Conservation (phyloP, 2,329 filamentous ascomycete species). For the Fusarium albosuccineum region DNA sequence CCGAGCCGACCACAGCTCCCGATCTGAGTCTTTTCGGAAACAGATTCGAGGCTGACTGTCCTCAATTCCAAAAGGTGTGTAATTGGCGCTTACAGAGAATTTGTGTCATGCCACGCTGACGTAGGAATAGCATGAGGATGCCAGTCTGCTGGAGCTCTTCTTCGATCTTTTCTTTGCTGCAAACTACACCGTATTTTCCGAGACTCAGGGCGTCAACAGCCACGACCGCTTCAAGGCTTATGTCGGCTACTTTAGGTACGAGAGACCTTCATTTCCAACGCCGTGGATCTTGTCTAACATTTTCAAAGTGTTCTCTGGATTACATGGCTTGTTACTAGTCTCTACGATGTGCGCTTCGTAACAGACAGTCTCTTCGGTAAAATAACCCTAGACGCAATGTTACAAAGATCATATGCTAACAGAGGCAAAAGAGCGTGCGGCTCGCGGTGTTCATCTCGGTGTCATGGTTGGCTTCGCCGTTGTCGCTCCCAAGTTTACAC, state of each 20-base stretch:
- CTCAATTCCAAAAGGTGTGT: slow-evolving; percentile 45
- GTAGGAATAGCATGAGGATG: slow-evolving; percentile 49
- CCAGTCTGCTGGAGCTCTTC: slow-evolving; percentile 54
- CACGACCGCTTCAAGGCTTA: slow-evolving; percentile 51
- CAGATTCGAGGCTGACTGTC: slow-evolving; percentile 39
- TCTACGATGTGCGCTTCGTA: slow-evolving; percentile 76
- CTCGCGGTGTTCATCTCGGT: slow-evolving; percentile 71
- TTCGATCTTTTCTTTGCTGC: slow-evolving; percentile 63
- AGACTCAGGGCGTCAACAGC: slow-evolving; percentile 50
- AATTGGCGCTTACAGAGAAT: background rate
- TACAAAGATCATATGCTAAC: background rate
- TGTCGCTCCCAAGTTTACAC: slow-evolving; percentile 63
- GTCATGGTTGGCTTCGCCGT: slow-evolving; percentile 76
- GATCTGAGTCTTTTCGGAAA: slow-evolving; percentile 44
- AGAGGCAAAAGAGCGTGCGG: slow-evolving; percentile 59
- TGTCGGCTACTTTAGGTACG: slow-evolving; percentile 53
- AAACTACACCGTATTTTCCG: slow-evolving; percentile 71
- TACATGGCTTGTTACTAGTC: slow-evolving; percentile 74
- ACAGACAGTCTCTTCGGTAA: slow-evolving; percentile 71
- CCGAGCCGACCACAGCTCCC: slow-evolving; percentile 14
- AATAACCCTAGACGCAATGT: background rate
- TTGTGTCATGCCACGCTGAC: background rate
- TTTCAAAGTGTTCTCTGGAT: slow-evolving; percentile 70
- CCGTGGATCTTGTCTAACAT: background rate
- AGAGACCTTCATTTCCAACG: accelerated